Evolutionary conservation across 2,329 filamentous ascomycete genomes (phyloP).

Genomic region (Cercospora sp.): DNA sequence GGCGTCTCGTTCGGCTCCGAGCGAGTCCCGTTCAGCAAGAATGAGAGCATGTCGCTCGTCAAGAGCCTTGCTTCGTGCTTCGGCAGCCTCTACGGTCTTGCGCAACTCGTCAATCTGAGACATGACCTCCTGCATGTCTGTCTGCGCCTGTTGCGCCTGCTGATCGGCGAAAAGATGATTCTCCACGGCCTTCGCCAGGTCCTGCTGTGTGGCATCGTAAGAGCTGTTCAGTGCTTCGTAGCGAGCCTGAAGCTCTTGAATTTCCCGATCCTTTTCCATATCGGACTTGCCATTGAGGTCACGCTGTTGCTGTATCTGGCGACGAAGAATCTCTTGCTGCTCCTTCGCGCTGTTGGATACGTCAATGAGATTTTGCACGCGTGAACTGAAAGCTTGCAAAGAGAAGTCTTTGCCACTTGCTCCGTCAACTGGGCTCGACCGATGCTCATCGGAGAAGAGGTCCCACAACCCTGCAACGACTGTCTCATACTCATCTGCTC

Average conservation of each 20-base stretch:
- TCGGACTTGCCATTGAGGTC: slow-evolving; percentile 89
- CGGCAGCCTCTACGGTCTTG: slow-evolving; percentile 34
- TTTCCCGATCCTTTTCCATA: slow-evolving; percentile 48
- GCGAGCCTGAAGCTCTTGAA: slow-evolving; percentile 34
- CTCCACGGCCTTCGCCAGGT: slow-evolving; percentile 36
- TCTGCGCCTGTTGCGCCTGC: slow-evolving; percentile 34
- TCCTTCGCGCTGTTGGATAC: slow-evolving; percentile 78
- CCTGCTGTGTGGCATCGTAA: slow-evolving; percentile 35
- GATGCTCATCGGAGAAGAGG: slow-evolving; percentile 49
- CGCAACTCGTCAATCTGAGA: slow-evolving; percentile 39
- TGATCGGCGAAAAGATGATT: slow-evolving; percentile 33
- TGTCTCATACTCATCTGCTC: slow-evolving; percentile 58
- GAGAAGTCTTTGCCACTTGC: slow-evolving; percentile 62
- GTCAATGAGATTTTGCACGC: slow-evolving; percentile 75
- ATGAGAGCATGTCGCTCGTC: slow-evolving; percentile 38
- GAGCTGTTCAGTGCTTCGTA: slow-evolving; percentile 33
- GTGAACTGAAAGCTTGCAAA: slow-evolving; percentile 72
- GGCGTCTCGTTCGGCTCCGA: slow-evolving; percentile 25
- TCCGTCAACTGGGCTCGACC: slow-evolving; percentile 55
- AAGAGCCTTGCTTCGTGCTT: slow-evolving; percentile 39
- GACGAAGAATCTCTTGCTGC: slow-evolving; percentile 83
- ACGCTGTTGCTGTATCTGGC: slow-evolving; percentile 93
- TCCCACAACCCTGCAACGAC: slow-evolving; percentile 56
- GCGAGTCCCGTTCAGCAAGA: slow-evolving; percentile 27
- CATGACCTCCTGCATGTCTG: slow-evolving; percentile 48